phyloP scores from a whole-genome alignment of 2,329 filamentous ascomycete genomes.

The Colletotrichum coccodes region DNA sequence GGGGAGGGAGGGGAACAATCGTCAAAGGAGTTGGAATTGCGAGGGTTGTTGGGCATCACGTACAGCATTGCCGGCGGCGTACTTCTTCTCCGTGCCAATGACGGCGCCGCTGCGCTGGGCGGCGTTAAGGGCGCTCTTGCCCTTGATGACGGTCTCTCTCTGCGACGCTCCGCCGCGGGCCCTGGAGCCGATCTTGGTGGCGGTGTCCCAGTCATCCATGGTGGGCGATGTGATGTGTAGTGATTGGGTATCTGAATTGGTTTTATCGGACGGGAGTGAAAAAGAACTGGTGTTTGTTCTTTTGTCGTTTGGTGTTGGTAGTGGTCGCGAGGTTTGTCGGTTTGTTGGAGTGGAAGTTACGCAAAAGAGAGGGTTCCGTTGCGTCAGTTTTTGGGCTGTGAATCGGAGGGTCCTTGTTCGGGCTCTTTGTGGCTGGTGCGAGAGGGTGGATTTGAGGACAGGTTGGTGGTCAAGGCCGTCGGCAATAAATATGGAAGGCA shows the following conservation, averaged over 20 bases:
- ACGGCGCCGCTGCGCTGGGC: conserved; percentile 83
- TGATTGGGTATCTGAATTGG: not conserved
- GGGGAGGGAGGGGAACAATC: not conserved
- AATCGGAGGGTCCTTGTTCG: conserved; percentile 1
- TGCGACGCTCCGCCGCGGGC: conserved; percentile 72
- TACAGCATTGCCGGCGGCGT: conserved; percentile 80
- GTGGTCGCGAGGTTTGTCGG: conserved; percentile 24
- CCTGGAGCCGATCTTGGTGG: conserved; percentile 95
- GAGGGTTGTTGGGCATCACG: conserved; percentile 47
- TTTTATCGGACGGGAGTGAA: not conserved
- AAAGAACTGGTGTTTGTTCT: conserved; percentile 16
- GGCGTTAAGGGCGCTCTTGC: conserved; percentile 86
- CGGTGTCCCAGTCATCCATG: conserved; percentile 83
- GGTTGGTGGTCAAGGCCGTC: conserved; percentile 9
- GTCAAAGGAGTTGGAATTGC: not conserved
- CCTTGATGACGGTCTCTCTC: conserved; percentile 90
- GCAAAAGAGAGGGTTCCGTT: conserved; percentile 9
- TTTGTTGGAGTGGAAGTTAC: conserved; percentile 1
- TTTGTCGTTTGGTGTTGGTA: conserved; percentile 35
- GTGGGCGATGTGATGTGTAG: conserved; percentile 54
- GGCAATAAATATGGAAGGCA: conserved; percentile 33
- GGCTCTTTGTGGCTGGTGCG: conserved; percentile 14
- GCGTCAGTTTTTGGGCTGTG: conserved; percentile 25
- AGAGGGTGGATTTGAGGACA: not conserved
- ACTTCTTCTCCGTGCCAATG: conserved; percentile 93